These are phyloP conservation scores for Ascochyta clinopodiicola DNA, from an alignment of 2,329 filamentous ascomycete species.

Conservation along the genomic window DNA sequence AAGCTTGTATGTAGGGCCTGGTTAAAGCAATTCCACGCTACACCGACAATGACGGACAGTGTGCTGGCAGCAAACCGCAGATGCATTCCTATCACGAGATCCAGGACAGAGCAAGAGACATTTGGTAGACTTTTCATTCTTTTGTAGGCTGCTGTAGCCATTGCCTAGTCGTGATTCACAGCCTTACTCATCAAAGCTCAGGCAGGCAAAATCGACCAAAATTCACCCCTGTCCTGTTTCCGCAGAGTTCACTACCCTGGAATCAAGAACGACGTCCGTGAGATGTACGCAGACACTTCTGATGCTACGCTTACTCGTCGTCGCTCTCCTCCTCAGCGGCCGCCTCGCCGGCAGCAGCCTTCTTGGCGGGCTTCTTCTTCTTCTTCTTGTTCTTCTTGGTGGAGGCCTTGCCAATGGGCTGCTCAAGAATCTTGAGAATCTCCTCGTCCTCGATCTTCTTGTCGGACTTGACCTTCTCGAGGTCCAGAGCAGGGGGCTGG, in stretches of 20 bases:
- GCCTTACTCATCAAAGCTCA: neutral
- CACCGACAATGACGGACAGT: neutral
- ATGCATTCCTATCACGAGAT: neutral
- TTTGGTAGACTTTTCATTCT: conserved; percentile 21
- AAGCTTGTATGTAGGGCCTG: neutral
- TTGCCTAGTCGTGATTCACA: conserved; percentile 8
- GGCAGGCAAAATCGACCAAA: conserved; percentile 16
- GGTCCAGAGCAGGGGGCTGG: conserved; percentile 75
- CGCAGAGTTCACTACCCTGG: neutral
- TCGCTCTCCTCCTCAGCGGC: conserved; percentile 47
- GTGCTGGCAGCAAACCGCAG: neutral
- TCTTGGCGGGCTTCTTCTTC: conserved; percentile 75
- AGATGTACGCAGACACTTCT: conserved; percentile 4
- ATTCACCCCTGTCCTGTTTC: neutral
- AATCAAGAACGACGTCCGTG: neutral
- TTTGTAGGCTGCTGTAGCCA: conserved; percentile 23
- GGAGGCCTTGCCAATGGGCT: conserved; percentile 71
- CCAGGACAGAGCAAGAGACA: conserved; percentile 1
- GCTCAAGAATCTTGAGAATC: conserved; percentile 90
- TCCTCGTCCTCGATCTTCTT: conserved; percentile 99
- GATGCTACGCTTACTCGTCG: conserved; percentile 38
- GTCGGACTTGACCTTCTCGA: conserved; percentile 86
- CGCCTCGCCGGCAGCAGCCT: conserved; percentile 61
- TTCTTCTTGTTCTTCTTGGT: conserved; percentile 86
- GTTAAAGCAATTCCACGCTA: neutral